Conservation (phyloP, 192 early-diverging fungal genomes). For the Podila minutissima region DNA sequence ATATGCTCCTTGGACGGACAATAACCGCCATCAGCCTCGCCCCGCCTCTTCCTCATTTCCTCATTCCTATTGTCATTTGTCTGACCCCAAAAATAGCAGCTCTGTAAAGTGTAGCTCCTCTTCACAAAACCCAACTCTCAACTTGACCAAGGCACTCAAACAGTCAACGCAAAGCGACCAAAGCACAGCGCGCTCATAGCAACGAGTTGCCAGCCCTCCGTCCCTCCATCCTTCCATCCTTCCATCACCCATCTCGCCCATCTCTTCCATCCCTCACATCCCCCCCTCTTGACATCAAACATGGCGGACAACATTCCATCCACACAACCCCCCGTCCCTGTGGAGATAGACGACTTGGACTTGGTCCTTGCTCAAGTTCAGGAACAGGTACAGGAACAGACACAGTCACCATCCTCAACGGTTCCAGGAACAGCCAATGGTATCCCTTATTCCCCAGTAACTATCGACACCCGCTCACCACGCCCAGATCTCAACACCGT, state of each 20-base stretch:
- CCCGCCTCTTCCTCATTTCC: neutral
- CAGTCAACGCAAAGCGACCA: neutral
- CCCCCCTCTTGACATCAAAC: neutral
- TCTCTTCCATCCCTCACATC: neutral
- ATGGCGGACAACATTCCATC: neutral
- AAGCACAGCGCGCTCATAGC: neutral
- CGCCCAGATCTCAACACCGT: neutral
- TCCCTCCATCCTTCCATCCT: neutral
- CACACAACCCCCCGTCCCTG: neutral
- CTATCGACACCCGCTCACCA: neutral
- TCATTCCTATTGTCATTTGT: constrained; percentile 3
- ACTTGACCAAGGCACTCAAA: neutral
- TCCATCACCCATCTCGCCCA: neutral
- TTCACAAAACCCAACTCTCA: neutral
- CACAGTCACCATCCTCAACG: neutral
- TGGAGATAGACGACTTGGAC: neutral
- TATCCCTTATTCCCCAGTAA: neutral
- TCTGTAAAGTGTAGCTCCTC: too few species aligned
- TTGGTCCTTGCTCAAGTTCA: neutral
- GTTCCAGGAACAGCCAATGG: neutral
- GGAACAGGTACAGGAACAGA: neutral
- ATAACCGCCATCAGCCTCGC: neutral
- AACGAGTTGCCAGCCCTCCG: neutral
- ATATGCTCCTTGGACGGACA: neutral
- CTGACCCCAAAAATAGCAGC: constrained; percentile 4